Evolutionary conservation across 129 eudicot species (phyloP).

Genomic region (Helianthus annuus): HanXRQr2.0-SUNRISE NC_035443.2:60583849-60584348

Average conservation of each 20-base stretch:
- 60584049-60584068: background rate
- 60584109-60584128: too few relatives aligned
- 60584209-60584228: background rate
- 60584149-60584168: too few relatives aligned
- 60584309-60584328: slow-evolving; percentile 78
- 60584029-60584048: too few relatives aligned
- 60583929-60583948: too few relatives aligned
- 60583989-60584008: too few relatives aligned
- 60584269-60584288: slow-evolving; percentile 78
- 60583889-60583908: too few relatives aligned
- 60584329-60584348: slow-evolving; percentile 85
- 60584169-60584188: background rate
- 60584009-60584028: too few relatives aligned
- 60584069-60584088: background rate
- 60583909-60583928: too few relatives aligned
- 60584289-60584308: slow-evolving; percentile 76
- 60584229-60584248: slow-evolving; percentile 59
- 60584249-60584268: slow-evolving; percentile 81
- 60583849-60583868: too few relatives aligned
- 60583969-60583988: too few relatives aligned
- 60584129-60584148: background rate
- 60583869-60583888: too few relatives aligned
- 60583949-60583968: too few relatives aligned
- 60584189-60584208: background rate
- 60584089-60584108: slow-evolving; percentile 27